phyloP scores from a whole-genome alignment of 192 early-diverging fungal species.

The Linnemannia zychae region DNA sequence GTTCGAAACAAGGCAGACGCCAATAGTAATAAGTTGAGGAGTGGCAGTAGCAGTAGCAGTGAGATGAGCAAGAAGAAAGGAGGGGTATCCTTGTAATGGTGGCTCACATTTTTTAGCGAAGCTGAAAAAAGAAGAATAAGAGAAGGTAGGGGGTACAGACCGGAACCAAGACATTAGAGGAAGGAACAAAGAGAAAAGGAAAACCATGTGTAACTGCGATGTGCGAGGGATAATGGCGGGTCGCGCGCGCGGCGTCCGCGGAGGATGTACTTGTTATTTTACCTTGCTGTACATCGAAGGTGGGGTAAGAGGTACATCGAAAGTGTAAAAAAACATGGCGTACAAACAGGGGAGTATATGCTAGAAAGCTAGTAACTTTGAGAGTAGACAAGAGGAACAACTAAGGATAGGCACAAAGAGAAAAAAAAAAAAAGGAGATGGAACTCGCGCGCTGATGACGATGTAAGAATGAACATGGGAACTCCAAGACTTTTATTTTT shows the following conservation, averaged over 20 bases:
- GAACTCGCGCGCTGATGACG: not conserved
- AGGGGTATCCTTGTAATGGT: not conserved
- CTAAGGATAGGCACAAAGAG: too few relatives aligned
- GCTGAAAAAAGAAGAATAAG: too few relatives aligned
- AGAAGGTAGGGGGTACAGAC: too few relatives aligned
- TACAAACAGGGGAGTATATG: too few relatives aligned
- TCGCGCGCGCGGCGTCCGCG: conserved; percentile 4
- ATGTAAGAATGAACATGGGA: not conserved
- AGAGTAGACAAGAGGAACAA: not conserved
- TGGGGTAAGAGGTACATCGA: not conserved
- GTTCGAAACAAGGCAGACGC: not conserved
- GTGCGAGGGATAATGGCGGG: not conserved
- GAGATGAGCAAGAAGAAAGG: not conserved
- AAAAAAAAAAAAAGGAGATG: not conserved
- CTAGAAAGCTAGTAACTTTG: not conserved
- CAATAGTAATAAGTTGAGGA: not conserved
- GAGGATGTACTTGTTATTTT: not conserved
- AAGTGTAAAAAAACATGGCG: not conserved
- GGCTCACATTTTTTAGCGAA: too few relatives aligned
- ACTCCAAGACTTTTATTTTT: conserved; percentile 9
- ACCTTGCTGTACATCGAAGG: not conserved
- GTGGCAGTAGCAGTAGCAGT: not conserved
- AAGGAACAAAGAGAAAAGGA: not conserved
- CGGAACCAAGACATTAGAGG: not conserved
- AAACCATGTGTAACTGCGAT: not conserved